Conservation (phyloP, 768 basidiomycete species). For the Collybia nuda region DNA sequence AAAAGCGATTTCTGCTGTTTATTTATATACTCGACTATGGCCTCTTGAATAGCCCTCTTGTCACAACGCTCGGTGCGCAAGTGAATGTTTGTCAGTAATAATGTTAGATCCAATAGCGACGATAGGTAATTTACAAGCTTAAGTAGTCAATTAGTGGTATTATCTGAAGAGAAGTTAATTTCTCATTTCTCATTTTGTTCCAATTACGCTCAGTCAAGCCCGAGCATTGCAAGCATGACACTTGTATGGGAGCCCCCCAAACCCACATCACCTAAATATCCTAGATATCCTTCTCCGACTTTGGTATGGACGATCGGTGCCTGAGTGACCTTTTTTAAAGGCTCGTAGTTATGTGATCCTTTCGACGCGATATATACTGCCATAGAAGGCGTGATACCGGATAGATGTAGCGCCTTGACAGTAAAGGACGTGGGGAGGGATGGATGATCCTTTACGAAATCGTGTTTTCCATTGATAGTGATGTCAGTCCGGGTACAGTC, state of each 20-base stretch:
- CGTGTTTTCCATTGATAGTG: constrained; percentile 14
- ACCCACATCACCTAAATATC: constrained; percentile 34
- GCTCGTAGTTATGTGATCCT: constrained; percentile 3
- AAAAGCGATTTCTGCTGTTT: too few relatives aligned
- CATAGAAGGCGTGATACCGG: constrained; percentile 16
- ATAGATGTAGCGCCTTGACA: constrained; percentile 28
- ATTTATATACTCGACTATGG: too few relatives aligned
- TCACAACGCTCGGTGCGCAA: too few relatives aligned
- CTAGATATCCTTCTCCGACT: constrained; percentile 27
- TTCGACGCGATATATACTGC: constrained; percentile 23
- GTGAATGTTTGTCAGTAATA: too few relatives aligned
- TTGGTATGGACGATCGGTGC: constrained; percentile 23
- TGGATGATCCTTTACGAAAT: constrained; percentile 11
- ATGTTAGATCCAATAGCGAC: too few relatives aligned
- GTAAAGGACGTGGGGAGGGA: constrained; percentile 17
- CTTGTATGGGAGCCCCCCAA: constrained; percentile 23
- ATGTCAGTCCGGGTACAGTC: constrained; percentile 11
- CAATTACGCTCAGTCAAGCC: constrained; percentile 5
- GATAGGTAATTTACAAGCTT: too few relatives aligned
- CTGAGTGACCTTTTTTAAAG: constrained; percentile 10
- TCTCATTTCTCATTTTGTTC: too few relatives aligned
- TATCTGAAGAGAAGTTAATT: too few relatives aligned
- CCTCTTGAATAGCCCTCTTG: too few relatives aligned
- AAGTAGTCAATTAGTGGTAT: too few relatives aligned
- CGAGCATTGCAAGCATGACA: constrained; percentile 32